These are phyloP conservation scores for Saccharomycopsis schoenii DNA, from an alignment of 805 yeast species.

Conservation along the genomic window DNA sequence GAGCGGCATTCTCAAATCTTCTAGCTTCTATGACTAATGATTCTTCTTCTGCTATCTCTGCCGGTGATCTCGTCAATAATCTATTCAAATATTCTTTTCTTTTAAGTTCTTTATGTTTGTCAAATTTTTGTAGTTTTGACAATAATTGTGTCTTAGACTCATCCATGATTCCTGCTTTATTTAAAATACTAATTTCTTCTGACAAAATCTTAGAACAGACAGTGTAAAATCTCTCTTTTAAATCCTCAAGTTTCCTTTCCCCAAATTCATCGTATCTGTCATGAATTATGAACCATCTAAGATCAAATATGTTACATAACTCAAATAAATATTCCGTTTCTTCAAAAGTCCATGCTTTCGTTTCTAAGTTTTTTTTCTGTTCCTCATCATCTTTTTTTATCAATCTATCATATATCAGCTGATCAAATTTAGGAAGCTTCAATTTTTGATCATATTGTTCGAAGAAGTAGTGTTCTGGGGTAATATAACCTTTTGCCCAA, in stretches of 20 bases:
- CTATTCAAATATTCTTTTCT: conserved; percentile 75
- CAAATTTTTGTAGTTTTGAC: conserved; percentile 49
- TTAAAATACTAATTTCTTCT: conserved; percentile 25
- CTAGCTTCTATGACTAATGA: conserved; percentile 87
- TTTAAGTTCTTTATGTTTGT: conserved; percentile 61
- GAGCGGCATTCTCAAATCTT: conserved; percentile 84
- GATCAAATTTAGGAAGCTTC: conserved; percentile 58
- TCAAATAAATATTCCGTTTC: conserved; percentile 78
- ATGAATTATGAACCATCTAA: conserved; percentile 54
- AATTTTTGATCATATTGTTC: conserved; percentile 63
- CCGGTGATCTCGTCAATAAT: conserved; percentile 75
- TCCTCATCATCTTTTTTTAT: conserved; percentile 31
- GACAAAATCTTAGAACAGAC: conserved; percentile 49
- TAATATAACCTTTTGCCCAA: conserved; percentile 66
- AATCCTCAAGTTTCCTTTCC: conserved; percentile 57
- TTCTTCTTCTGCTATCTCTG: conserved; percentile 97
- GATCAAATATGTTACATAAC: conserved; percentile 43
- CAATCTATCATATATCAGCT: conserved; percentile 48
- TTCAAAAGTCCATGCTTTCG: conserved; percentile 50
- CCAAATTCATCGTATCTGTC: conserved; percentile 39
- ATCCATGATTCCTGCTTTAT: conserved; percentile 23
- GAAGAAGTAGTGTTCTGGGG: conserved; percentile 39
- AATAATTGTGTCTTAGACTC: conserved; percentile 40
- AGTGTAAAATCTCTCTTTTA: conserved; percentile 71
- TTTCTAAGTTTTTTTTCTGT: conserved; percentile 12